Percentiles rank a stretch among this genome's conserved stretches.
phyloP scores from a whole-genome alignment of 2,329 filamentous ascomycete genomes.

The Chalara sp. region DNA sequence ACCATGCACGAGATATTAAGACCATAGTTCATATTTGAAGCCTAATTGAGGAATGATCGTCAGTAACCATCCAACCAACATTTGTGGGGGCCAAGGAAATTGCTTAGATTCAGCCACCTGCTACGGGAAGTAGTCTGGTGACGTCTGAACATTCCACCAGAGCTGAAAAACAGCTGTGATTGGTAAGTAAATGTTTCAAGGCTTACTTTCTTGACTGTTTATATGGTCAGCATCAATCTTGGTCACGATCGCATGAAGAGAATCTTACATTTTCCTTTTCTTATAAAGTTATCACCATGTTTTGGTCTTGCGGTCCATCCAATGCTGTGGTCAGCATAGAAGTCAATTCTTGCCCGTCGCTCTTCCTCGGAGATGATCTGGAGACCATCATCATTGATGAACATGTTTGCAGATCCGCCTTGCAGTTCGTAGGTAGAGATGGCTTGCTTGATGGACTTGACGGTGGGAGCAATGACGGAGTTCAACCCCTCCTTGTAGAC shows the following conservation, averaged over 20 bases:
- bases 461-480: slow-evolving; percentile 69
- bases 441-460: slow-evolving; percentile 70
- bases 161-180: not conserved
- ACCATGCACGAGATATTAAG: slow-evolving; percentile 63
- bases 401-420: slow-evolving; percentile 72
- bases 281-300: slow-evolving; percentile 55
- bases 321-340: slow-evolving; percentile 63
- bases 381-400: slow-evolving; percentile 69
- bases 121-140: not conserved
- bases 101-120: too few relatives aligned
- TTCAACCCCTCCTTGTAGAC: slow-evolving; percentile 80
- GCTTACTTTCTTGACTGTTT: slow-evolving; percentile 33
- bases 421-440: slow-evolving; percentile 73
- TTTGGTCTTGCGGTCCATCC: slow-evolving; percentile 62
- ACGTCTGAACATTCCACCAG: not conserved
- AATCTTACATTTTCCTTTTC: slow-evolving; percentile 48
- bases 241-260: not conserved
- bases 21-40: slow-evolving; percentile 67
- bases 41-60: slow-evolving; percentile 49
- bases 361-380: slow-evolving; percentile 60
- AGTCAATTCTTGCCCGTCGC: slow-evolving; percentile 56
- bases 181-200: not conserved
- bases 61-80: slow-evolving; percentile 9
- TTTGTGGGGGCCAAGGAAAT: not conserved
- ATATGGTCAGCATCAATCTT: slow-evolving; percentile 9